Conservation (phyloP, 1,139 yeast species). For the Magnusiomyces tetraspermus region DNA sequence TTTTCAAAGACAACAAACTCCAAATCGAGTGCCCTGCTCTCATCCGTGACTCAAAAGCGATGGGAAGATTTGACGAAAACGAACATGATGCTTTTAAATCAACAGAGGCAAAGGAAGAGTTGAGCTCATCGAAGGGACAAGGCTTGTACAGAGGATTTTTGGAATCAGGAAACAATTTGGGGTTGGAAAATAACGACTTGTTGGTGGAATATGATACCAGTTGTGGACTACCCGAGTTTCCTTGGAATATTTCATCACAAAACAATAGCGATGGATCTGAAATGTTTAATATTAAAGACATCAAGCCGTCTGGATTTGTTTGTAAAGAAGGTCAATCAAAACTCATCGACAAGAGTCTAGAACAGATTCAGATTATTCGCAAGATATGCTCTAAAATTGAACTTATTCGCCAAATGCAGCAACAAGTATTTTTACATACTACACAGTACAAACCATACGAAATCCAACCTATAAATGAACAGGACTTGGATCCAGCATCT, state of each 20-base stretch:
- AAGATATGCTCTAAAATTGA: constrained; percentile 83
- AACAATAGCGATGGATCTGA: constrained; percentile 33
- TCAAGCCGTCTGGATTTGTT: constrained; percentile 16
- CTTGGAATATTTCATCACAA: constrained; percentile 35
- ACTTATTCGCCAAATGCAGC: constrained; percentile 83
- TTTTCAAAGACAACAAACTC: constrained; percentile 51
- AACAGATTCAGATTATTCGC: constrained; percentile 78
- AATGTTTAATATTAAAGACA: constrained; percentile 29
- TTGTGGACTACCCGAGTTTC: constrained; percentile 68
- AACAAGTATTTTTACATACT: constrained; percentile 65
- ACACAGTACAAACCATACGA: constrained; percentile 66
- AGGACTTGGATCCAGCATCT: constrained; percentile 72
- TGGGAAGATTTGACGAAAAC: constrained; percentile 30
- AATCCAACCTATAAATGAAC: constrained; percentile 49
- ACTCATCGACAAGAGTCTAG: constrained; percentile 54
- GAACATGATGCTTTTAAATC: constrained; percentile 18
- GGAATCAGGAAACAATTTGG: constrained; percentile 33
- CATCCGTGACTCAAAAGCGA: constrained; percentile 24
- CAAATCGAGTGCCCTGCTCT: constrained; percentile 64
- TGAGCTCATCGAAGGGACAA: constrained; percentile 8
- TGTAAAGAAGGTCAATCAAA: constrained; percentile 37
- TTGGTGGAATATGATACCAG: constrained; percentile 78
- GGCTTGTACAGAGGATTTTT: constrained; percentile 7
- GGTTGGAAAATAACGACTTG: constrained; percentile 51
- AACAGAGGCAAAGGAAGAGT: constrained; percentile 9